These are phyloP conservation scores for Osmozyma mogii DNA, from an alignment of 805 yeast species.

Conservation along the genomic window DNA sequence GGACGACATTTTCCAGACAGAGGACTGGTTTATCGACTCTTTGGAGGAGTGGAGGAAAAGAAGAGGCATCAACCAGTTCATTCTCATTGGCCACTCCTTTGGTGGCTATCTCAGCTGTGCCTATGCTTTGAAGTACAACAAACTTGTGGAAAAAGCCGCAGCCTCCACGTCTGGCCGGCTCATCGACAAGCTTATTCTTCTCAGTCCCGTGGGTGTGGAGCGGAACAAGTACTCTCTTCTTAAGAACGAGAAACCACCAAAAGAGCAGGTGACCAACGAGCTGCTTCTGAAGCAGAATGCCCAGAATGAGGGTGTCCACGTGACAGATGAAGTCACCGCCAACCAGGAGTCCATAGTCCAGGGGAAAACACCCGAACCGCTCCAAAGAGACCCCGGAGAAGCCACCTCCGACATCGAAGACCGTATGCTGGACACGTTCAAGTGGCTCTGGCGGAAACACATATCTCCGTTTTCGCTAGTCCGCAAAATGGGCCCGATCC, in stretches of 20 bases:
- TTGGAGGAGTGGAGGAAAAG: conserved; percentile 35
- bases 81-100: conserved; percentile 37
- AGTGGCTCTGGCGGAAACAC: conserved; percentile 44
- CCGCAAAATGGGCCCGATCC: conserved; percentile 45
- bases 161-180: conserved; percentile 14
- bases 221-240: conserved; percentile 24
- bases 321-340: conserved; percentile 13
- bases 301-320: conserved; percentile 6
- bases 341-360: conserved; percentile 21
- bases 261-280: conserved; percentile 6
- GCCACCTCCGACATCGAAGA: conserved; percentile 1
- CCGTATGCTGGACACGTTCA: conserved; percentile 14
- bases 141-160: conserved; percentile 11
- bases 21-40: conserved; percentile 38
- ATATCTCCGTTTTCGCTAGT: conserved; percentile 48
- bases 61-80: conserved; percentile 26
- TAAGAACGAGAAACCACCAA: conserved; percentile 10
- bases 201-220: conserved; percentile 39
- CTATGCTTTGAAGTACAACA: conserved; percentile 35
- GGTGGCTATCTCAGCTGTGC: conserved; percentile 39
- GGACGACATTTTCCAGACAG: conserved; percentile 28
- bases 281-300: conserved; percentile 11
- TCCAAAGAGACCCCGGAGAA: background rate
- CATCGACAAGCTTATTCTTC: conserved; percentile 30
- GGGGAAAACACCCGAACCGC: conserved; percentile 8